phyloP scores from a whole-genome alignment of 768 basidiomycete genomes.

The Phanerodontia chrysosporium region DNA sequence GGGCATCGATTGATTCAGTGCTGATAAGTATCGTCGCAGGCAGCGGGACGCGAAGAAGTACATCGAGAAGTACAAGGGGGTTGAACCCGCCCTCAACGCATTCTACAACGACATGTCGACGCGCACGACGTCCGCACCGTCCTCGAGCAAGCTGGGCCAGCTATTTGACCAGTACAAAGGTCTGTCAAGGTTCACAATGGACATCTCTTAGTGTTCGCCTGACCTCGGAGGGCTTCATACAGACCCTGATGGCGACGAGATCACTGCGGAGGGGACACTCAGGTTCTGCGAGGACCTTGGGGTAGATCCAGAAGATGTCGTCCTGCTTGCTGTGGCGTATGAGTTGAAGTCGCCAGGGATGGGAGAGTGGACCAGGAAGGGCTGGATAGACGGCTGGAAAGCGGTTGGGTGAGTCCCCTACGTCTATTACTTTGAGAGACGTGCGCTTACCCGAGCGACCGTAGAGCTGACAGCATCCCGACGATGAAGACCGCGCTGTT shows the following conservation, averaged over 20 bases:
- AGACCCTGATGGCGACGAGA: constrained; percentile 61
- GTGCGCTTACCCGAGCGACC: neutral
- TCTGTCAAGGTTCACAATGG: constrained; percentile 15
- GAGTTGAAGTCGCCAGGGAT: constrained; percentile 74
- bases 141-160: constrained; percentile 32
- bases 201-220: neutral
- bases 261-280: constrained; percentile 78
- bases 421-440: neutral
- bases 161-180: constrained; percentile 44
- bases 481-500: constrained; percentile 56
- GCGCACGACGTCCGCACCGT: constrained; percentile 11
- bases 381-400: constrained; percentile 84
- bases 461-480: constrained; percentile 65
- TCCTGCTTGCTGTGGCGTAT: constrained; percentile 76
- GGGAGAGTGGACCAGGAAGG: constrained; percentile 65
- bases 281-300: constrained; percentile 65
- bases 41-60: constrained; percentile 59
- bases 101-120: constrained; percentile 51
- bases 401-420: constrained; percentile 49
- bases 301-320: constrained; percentile 77
- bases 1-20: neutral
- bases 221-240: neutral
- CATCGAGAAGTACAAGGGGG: constrained; percentile 57
- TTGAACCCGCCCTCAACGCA: constrained; percentile 72
- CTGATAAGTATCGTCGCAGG: constrained; percentile 20